Evolutionary conservation across 2,329 filamentous ascomycete species (phyloP).

Genomic region (Xylariaceae sp.): DNA sequence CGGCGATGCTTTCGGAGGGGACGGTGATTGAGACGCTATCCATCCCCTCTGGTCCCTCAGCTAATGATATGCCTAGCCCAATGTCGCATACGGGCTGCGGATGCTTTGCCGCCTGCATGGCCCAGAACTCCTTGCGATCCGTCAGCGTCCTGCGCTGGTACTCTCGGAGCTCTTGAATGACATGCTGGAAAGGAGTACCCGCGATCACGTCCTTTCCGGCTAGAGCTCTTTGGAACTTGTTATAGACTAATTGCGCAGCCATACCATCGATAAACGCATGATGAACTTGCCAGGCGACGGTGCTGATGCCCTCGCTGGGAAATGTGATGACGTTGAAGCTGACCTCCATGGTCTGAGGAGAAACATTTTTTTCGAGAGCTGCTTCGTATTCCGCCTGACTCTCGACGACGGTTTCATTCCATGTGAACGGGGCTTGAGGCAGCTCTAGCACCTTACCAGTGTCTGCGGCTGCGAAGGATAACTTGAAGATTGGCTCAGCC

Average conservation of each 20-base stretch:
- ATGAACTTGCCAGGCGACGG: conserved; percentile 13
- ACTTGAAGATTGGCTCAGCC: background rate
- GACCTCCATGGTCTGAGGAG: background rate
- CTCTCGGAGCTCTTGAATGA: too few relatives aligned
- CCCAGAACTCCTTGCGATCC: too few relatives aligned
- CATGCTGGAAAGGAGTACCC: too few relatives aligned
- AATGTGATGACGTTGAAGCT: conserved; percentile 8
- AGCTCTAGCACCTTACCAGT: background rate
- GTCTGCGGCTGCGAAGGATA: background rate
- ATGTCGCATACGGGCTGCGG: too few relatives aligned
- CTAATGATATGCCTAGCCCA: background rate
- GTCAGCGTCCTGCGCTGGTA: too few relatives aligned
- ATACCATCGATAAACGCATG: conserved; percentile 14
- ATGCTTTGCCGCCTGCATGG: too few relatives aligned
- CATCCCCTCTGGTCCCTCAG: background rate
- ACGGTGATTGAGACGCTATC: background rate
- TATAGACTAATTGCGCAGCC: background rate
- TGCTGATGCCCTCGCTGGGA: background rate
- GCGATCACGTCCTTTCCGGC: background rate
- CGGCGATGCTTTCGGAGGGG: background rate
- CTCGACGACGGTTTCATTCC: background rate
- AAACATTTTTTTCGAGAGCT: background rate
- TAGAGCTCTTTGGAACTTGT: too few relatives aligned
- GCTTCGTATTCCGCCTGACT: background rate
- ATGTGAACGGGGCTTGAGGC: background rate